phyloP scores from a whole-genome alignment of 1,284 basidiomycete species.

The Sanghuangporus sanghuang region DNA sequence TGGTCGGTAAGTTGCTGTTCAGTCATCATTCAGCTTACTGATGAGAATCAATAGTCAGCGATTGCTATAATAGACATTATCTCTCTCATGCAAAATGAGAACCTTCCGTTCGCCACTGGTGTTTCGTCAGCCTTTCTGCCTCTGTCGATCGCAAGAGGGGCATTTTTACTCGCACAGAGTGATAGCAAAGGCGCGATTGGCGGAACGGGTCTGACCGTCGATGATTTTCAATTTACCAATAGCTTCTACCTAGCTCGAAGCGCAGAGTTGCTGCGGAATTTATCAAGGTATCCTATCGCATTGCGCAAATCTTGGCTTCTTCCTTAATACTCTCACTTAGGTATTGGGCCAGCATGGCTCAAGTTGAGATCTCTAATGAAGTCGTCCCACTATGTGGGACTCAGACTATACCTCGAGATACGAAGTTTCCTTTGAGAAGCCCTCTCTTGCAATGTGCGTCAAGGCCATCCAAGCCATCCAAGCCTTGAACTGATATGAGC shows the following conservation, averaged over 20 bases:
- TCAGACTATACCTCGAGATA: background rate
- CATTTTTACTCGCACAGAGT: constrained; percentile 1
- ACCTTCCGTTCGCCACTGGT: background rate
- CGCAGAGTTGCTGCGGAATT: background rate
- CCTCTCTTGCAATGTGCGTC: background rate
- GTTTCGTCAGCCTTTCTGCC: constrained; percentile 5
- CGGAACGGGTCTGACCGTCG: background rate
- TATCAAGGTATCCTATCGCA: background rate
- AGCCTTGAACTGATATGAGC: background rate
- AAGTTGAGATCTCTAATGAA: constrained; percentile 7
- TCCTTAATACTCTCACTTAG: background rate
- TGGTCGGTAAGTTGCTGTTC: constrained; percentile 9
- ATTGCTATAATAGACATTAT: constrained; percentile 7
- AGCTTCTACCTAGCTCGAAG: background rate
- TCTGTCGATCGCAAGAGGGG: constrained; percentile 10
- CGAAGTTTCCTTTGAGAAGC: background rate
- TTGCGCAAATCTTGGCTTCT: background rate
- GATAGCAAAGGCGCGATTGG: background rate
- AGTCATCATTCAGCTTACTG: background rate
- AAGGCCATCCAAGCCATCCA: background rate
- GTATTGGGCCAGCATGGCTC: constrained; percentile 5
- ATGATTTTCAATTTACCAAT: background rate
- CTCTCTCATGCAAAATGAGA: background rate
- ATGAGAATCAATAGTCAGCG: background rate
- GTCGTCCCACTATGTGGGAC: constrained; percentile 1